Conservation (phyloP, 768 basidiomycete genomes). For the Pleurotus platypus region DNA sequence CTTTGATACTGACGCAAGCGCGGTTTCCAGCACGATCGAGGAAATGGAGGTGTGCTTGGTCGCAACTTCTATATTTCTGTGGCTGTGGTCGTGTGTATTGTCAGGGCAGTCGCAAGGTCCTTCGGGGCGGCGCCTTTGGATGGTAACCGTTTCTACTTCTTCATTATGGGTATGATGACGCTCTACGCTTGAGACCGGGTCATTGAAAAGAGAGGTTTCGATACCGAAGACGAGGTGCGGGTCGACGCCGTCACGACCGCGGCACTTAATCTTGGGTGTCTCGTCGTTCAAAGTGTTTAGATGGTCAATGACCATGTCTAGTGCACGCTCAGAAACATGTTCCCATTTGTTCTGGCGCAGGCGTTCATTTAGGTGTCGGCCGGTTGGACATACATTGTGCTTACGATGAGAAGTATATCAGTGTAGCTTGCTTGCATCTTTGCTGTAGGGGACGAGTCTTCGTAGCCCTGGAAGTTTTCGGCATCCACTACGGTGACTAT, state of each 20-base stretch:
- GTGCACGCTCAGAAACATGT: slow-evolving; percentile 67
- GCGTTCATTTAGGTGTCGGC: neutral
- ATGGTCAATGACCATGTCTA: slow-evolving; percentile 85
- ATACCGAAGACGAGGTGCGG: slow-evolving; percentile 85
- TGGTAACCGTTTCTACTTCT: slow-evolving; percentile 80
- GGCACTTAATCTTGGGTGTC: slow-evolving; percentile 80
- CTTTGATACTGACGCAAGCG: slow-evolving; percentile 54
- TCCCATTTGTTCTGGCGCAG: slow-evolving; percentile 83
- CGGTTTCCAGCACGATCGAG: slow-evolving; percentile 32
- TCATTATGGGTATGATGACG: slow-evolving; percentile 49
- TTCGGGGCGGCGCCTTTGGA: slow-evolving; percentile 41
- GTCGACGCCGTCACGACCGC: slow-evolving; percentile 62
- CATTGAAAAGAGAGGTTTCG: slow-evolving; percentile 72
- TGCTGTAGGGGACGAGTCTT: slow-evolving; percentile 88
- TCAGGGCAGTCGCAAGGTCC: slow-evolving; percentile 5
- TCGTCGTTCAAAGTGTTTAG: slow-evolving; percentile 85
- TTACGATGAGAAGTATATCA: slow-evolving; percentile 81
- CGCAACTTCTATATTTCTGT: slow-evolving; percentile 13
- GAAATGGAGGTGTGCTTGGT: slow-evolving; percentile 1
- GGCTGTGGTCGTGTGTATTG: slow-evolving; percentile 16
- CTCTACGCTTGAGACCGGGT: slow-evolving; percentile 14
- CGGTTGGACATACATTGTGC: slow-evolving; percentile 20
- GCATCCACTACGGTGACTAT: slow-evolving; percentile 91
- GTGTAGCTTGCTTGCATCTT: slow-evolving; percentile 96
- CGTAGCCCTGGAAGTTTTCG: slow-evolving; percentile 90